Percentiles rank a stretch among this genome's conserved stretches.
phyloP scores from a whole-genome alignment of 2,329 filamentous ascomycete genomes.

The Neodidymelliopsis sp. region DNA sequence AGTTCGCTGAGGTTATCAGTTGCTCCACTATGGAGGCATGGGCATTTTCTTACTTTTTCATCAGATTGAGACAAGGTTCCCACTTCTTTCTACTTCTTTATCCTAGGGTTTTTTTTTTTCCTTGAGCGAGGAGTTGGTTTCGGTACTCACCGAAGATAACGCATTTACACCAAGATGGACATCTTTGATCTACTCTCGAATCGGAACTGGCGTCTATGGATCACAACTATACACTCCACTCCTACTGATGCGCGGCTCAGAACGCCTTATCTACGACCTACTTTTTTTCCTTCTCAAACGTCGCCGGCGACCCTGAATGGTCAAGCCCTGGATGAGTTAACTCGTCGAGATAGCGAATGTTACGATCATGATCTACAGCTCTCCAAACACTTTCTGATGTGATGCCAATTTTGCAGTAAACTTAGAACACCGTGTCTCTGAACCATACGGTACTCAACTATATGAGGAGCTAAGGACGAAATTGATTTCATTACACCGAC shows the following conservation, averaged over 20 bases:
- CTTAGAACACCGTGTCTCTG: too few species aligned
- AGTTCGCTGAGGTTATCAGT: slow-evolving; percentile 15
- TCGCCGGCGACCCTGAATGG: not conserved
- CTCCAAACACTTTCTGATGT: too few species aligned
- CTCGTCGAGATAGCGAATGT: slow-evolving; percentile 11
- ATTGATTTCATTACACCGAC: too few species aligned
- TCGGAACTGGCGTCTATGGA: slow-evolving; percentile 19
- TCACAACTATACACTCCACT: slow-evolving; percentile 8
- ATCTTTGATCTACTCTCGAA: slow-evolving; percentile 18
- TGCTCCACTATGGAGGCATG: slow-evolving; percentile 4
- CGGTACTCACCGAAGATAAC: slow-evolving; percentile 23
- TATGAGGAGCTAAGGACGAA: too few species aligned
- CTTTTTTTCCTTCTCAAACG: not conserved
- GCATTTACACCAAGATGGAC: slow-evolving; percentile 25
- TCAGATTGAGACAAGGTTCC: slow-evolving; percentile 11
- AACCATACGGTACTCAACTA: too few species aligned
- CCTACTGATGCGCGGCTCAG: not conserved
- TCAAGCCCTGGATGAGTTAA: not conserved
- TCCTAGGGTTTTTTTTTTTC: slow-evolving; percentile 14
- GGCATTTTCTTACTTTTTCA: slow-evolving; percentile 10
- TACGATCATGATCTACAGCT: slow-evolving; percentile 4
- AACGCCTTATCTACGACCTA: not conserved
- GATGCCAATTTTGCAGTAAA: too few species aligned
- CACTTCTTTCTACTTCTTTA: slow-evolving; percentile 10
- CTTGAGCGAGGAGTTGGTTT: slow-evolving; percentile 35